phyloP scores from a whole-genome alignment of 257 asterid species.

The Parsonsia alboflavescens region DNA sequence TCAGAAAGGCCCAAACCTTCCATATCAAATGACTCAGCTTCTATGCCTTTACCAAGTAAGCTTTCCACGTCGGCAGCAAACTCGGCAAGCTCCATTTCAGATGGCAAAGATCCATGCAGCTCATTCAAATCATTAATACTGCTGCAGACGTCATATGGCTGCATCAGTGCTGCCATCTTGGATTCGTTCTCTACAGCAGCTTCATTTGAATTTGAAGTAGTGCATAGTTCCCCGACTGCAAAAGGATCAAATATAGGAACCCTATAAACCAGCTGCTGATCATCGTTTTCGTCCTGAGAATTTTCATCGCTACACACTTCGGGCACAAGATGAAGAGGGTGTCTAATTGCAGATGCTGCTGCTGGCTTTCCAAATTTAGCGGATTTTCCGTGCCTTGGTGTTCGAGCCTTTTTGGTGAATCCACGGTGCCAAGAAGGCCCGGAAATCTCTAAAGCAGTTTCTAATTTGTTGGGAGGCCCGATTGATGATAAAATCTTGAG shows the following conservation, averaged over 20 bases:
- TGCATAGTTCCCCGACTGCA: constrained; percentile 40
- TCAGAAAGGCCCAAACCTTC: constrained; percentile 58
- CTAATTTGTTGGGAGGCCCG: constrained; percentile 17
- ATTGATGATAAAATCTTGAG: constrained; percentile 42
- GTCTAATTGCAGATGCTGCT: neutral
- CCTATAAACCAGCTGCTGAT: constrained; percentile 49
- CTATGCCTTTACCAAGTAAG: constrained; percentile 69
- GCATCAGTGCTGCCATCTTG: neutral
- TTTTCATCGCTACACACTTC: constrained; percentile 55
- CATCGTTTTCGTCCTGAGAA: constrained; percentile 51
- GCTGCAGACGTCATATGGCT: neutral
- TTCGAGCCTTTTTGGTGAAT: constrained; percentile 60
- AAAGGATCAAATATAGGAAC: constrained; percentile 69
- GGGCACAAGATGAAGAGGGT: constrained; percentile 49
- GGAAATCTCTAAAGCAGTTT: constrained; percentile 4
- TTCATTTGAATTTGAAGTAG: constrained; percentile 24
- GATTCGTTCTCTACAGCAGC: neutral
- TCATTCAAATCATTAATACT: constrained; percentile 17
- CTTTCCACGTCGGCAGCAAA: constrained; percentile 81
- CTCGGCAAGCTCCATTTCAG: constrained; percentile 76
- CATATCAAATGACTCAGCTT: constrained; percentile 56
- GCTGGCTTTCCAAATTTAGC: constrained; percentile 6
- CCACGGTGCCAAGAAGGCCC: constrained; percentile 60
- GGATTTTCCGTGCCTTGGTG: constrained; percentile 42
- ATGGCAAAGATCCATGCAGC: constrained; percentile 46